phyloP scores from a whole-genome alignment of 306 rosid species.

The Cucurbita maxima region DNA sequence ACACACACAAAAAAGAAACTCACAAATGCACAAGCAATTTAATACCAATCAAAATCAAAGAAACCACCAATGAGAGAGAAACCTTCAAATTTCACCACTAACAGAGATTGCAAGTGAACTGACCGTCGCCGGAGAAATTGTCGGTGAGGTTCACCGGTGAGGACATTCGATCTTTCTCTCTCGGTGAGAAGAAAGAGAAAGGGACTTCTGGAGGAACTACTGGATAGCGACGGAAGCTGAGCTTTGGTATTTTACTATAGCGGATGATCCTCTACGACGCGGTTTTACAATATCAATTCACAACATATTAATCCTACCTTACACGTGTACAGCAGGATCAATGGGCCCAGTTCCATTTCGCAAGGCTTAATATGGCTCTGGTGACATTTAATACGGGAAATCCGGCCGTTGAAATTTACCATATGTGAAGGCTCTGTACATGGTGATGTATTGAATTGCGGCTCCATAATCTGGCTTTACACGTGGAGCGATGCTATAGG shows the following conservation, averaged over 20 bases:
- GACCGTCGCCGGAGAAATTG: conserved; percentile 13
- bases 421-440: background rate
- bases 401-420: conserved; percentile 5
- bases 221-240: conserved; percentile 8
- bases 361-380: background rate
- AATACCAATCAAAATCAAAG: background rate
- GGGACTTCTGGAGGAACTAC: conserved; percentile 1
- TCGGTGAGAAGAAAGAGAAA: conserved; percentile 4
- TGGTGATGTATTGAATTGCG: background rate
- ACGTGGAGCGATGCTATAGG: conserved; percentile 2
- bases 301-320: background rate
- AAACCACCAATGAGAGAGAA: conserved; percentile 5
- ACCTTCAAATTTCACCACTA: background rate
- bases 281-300: background rate
- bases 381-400: background rate
- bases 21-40: background rate
- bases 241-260: conserved; percentile 6
- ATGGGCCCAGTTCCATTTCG: background rate
- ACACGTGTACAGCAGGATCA: background rate
- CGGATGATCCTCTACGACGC: background rate
- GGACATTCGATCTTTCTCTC: conserved; percentile 7
- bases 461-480: background rate
- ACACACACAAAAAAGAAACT: background rate
- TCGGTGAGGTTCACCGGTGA: conserved; percentile 23
- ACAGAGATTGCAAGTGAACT: background rate